Percentiles rank a stretch among this genome's conserved stretches.
Conservation (phyloP, 2,329 filamentous ascomycete genomes). For the Penicillium sp. region DNA sequence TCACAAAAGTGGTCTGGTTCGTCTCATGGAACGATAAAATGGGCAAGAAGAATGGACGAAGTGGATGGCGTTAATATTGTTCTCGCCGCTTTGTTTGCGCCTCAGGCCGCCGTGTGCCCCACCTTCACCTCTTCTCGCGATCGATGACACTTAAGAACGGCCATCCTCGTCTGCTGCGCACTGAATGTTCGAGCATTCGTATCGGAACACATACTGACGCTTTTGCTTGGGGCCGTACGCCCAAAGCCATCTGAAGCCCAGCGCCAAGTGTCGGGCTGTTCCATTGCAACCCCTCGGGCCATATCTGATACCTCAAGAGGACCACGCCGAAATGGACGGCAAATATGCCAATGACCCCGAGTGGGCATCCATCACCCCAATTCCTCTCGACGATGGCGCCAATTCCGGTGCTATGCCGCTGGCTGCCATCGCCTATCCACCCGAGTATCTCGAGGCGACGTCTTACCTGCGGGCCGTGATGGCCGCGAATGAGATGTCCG, state of each 20-base stretch:
- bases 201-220: no score
- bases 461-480: constrained; percentile 92
- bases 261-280: no score
- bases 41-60: neutral
- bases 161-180: no score
- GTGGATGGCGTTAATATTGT: neutral
- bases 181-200: no score
- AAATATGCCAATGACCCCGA: constrained; percentile 64
- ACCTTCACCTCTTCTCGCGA: neutral
- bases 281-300: constrained; percentile 3
- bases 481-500: constrained; percentile 78
- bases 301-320: constrained; percentile 11
- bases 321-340: constrained; percentile 26
- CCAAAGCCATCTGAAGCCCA: no score
- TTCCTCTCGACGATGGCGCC: constrained; percentile 77
- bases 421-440: constrained; percentile 86
- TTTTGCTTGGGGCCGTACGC: no score
- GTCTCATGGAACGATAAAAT: no score
- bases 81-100: neutral
- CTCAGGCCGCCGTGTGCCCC: neutral
- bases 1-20: no score
- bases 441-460: constrained; percentile 88
- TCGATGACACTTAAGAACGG: no score
- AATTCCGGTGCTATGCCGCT: constrained; percentile 58
- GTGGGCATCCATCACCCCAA: constrained; percentile 81